phyloP scores from a whole-genome alignment of 2,329 filamentous ascomycete genomes.

The Calcarisporium arbuscula region DNA sequence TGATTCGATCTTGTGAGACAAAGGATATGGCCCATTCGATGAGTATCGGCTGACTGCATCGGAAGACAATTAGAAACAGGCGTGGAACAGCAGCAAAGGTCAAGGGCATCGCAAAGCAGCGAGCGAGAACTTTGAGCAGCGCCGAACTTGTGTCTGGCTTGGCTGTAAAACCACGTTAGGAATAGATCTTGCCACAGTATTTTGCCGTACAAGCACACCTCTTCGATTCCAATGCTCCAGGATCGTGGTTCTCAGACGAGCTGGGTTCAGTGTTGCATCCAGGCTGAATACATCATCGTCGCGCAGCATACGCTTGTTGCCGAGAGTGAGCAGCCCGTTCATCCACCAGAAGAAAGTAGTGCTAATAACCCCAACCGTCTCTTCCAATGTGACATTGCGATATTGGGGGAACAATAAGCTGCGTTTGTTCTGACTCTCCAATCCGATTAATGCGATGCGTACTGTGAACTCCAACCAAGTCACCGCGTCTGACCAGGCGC shows the following conservation, averaged over 20 bases:
- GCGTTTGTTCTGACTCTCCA: no score
- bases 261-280: neutral
- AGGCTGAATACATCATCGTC: conserved; percentile 2
- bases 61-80: conserved; percentile 30
- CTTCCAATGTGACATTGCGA: neutral
- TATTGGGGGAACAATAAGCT: no score
- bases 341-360: conserved; percentile 9
- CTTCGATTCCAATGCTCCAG: conserved; percentile 1
- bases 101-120: conserved; percentile 14
- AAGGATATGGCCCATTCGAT: conserved; percentile 31
- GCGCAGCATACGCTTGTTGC: conserved; percentile 5
- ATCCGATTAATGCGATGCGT: no score
- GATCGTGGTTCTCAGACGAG: neutral
- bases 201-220: neutral
- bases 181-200: neutral
- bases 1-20: conserved; percentile 20
- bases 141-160: conserved; percentile 4
- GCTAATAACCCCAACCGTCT: conserved; percentile 2
- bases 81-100: conserved; percentile 26
- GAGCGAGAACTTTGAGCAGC: conserved; percentile 3
- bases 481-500: no score
- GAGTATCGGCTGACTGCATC: conserved; percentile 33
- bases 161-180: conserved; percentile 1
- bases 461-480: no score
- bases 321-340: conserved; percentile 3